Percentiles rank a stretch among this genome's conserved stretches.
phyloP scores from a whole-genome alignment of 352 stramenopile genomes.

The Pythium folliculosum region DNA sequence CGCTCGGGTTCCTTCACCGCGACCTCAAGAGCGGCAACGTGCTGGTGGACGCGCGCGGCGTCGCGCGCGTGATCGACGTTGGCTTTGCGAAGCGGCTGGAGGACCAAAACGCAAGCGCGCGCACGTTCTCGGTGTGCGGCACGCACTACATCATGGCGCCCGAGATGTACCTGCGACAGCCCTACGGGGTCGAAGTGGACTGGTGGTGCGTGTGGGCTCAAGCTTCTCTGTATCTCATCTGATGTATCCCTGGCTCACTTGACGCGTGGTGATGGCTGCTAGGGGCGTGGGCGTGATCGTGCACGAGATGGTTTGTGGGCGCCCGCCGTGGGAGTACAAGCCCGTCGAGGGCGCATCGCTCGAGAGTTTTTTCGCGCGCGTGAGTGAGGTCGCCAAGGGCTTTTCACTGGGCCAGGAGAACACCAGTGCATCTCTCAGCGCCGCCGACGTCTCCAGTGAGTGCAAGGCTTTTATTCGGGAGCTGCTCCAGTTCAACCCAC shows the following conservation, averaged over 20 bases:
- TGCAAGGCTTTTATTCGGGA: slow-evolving; percentile 15
- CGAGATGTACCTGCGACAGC: slow-evolving; percentile 51
- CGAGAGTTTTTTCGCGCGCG: slow-evolving; percentile 16
- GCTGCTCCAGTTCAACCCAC: slow-evolving; percentile 34
- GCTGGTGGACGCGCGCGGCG: slow-evolving; percentile 43
- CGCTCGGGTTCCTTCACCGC: slow-evolving; percentile 59
- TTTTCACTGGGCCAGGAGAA: slow-evolving; percentile 2
- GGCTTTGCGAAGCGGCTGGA: slow-evolving; percentile 40
- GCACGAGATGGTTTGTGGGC: slow-evolving; percentile 68
- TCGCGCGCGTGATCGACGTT: slow-evolving; percentile 74
- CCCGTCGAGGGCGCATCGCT: slow-evolving; percentile 31
- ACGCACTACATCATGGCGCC: slow-evolving; percentile 81
- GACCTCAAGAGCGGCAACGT: slow-evolving; percentile 85
- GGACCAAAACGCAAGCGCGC: background rate
- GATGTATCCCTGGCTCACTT: background rate
- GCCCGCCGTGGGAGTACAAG: slow-evolving; percentile 74
- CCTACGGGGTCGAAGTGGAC: slow-evolving; percentile 45
- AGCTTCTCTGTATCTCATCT: background rate
- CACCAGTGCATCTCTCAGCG: background rate
- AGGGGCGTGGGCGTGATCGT: slow-evolving; percentile 77
- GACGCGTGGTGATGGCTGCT: background rate
- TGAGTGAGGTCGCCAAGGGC: slow-evolving; percentile 19
- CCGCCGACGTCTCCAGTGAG: slow-evolving; percentile 2
- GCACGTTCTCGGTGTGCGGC: slow-evolving; percentile 54
- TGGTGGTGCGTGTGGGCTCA: slow-evolving; percentile 61